Evolutionary conservation across 805 yeast species (phyloP), one percentile per base, ranked within the genome.

Genomic region (Saturnispora halmiae): DNA sequence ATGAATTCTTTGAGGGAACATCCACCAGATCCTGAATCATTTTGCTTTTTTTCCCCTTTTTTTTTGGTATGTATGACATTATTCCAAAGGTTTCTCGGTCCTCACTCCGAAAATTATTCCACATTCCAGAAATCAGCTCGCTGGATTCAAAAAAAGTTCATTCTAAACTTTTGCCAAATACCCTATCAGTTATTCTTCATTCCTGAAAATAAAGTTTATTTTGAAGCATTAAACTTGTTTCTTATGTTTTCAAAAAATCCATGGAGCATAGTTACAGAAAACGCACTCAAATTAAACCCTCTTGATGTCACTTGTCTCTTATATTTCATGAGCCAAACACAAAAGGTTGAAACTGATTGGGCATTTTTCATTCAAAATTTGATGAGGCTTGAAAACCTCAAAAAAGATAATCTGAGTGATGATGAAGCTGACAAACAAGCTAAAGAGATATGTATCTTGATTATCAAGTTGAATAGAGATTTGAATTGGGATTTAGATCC

Each of bases 401-500:
- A 25, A 2, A 33, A 36, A 21, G 16, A 26, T 15, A 26, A 15
- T 2, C n/a, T 14, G 6, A 19, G 9, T 13, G 19, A 19, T 6
- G 10, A 28, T 2, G 29, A 18, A 2, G 40, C 43, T 24, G 18
- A 44, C 1, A n/a, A 13, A 1, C 34, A 19, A 14, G 51, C 55
- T 44, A 51, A 42, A 15, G 9, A 31, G 14, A 34, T 53, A 2
- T 50, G 60, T 20, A 27, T 41, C 0, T 39, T 54, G 2, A 37
- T 59, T 8, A 44, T 48, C 35, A 49, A 46, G 26, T 28, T 60
- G 1, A 47, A 52, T 18, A 32, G 30, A 3, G 60, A 57, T 28
- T 38, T 58, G 3, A 27, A 43, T 0, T 59, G 64, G 64, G 47
- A 48, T 6, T 40, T 60, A 30, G 62, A 58, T 26, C 61, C 60